A percentile compares a stretch with the other conserved stretches of the same genome.
phyloP scores from a whole-genome alignment of 2,329 filamentous ascomycete species.

The Calycina herbarum region DNA sequence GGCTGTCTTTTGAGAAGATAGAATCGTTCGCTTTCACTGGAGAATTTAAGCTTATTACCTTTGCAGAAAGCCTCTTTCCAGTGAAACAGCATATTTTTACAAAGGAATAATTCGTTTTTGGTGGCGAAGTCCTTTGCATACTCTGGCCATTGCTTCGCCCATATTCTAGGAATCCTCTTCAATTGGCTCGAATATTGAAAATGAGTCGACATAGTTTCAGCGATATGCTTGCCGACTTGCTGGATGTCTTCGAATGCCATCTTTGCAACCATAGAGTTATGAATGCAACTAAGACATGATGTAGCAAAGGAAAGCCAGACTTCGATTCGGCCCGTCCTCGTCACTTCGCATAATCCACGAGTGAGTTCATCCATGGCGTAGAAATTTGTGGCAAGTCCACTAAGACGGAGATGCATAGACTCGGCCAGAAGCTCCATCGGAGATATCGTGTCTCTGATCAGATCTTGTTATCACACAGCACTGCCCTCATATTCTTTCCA shows the following conservation, averaged over 20 bases:
- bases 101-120: neutral
- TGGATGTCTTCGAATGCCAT: neutral
- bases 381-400: neutral
- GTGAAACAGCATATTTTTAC: neutral
- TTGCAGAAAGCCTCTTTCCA: neutral
- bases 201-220: neutral
- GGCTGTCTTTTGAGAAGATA: slow-evolving; percentile 21
- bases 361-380: slow-evolving; percentile 18
- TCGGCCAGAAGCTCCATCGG: slow-evolving; percentile 6
- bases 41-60: slow-evolving; percentile 9
- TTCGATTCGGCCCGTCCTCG: slow-evolving; percentile 14
- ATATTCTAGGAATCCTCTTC: no score
- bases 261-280: neutral
- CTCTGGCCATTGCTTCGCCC: neutral
- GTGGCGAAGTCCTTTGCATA: neutral
- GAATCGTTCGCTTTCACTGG: slow-evolving; percentile 10
- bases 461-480: neutral
- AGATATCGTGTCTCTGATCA: slow-evolving; percentile 2
- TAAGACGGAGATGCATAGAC: slow-evolving; percentile 3
- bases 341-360: slow-evolving; percentile 14
- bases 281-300: slow-evolving; percentile 12
- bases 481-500: no score
- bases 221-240: neutral
- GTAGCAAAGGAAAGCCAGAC: slow-evolving; percentile 24
- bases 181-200: neutral